Evolutionary conservation across 257 asterid species (phyloP).

Genomic region (Capsicum chinense): DNA sequence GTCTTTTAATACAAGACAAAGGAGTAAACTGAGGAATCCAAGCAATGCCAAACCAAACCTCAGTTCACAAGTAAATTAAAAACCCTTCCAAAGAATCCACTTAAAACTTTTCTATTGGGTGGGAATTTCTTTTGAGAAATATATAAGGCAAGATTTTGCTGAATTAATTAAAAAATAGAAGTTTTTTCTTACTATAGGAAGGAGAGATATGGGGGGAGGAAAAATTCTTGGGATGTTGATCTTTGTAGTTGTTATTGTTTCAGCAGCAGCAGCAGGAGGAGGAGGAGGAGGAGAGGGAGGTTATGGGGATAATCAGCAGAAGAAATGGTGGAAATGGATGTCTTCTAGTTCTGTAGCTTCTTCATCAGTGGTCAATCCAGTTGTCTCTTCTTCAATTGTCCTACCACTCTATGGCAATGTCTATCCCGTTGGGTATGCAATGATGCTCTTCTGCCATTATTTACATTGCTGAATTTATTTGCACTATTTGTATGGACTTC

Average conservation of each 20-base stretch:
- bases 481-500: neutral
- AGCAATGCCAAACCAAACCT: conserved; percentile 36
- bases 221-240: conserved; percentile 40
- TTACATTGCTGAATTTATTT: neutral
- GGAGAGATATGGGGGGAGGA: conserved; percentile 45
- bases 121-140: conserved; percentile 11
- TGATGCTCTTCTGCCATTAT: neutral
- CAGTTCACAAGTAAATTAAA: conserved; percentile 41
- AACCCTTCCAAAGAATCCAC: conserved; percentile 31
- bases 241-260: conserved; percentile 42
- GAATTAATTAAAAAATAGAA: neutral
- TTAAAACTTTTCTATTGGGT: conserved; percentile 29
- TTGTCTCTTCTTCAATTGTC: conserved; percentile 55
- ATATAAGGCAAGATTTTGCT: conserved; percentile 33
- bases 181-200: neutral
- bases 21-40: conserved; percentile 38
- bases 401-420: conserved; percentile 87
- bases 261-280: conserved; percentile 45
- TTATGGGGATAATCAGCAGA: conserved; percentile 32
- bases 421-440: conserved; percentile 84
- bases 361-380: conserved; percentile 39
- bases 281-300: conserved; percentile 40
- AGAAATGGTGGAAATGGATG: conserved; percentile 61
- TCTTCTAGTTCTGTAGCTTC: conserved; percentile 39
- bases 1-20: neutral